phyloP scores from a whole-genome alignment of 768 basidiomycete species.

The Suillus ampliporus region DNA sequence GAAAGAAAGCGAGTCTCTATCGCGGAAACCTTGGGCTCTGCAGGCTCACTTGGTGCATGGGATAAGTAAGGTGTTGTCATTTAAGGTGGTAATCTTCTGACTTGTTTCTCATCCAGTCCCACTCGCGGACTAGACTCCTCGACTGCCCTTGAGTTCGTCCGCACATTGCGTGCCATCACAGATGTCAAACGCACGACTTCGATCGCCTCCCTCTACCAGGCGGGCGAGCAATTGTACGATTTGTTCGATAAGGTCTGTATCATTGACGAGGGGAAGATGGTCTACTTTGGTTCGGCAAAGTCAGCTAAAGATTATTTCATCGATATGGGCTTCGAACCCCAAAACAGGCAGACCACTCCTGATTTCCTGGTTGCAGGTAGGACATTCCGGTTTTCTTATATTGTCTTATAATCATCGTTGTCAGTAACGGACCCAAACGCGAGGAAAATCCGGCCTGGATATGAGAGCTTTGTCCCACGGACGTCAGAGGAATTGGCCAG shows the following conservation, averaged over 20 bases:
- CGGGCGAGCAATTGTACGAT: constrained; percentile 68
- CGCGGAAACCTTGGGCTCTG: constrained; percentile 71
- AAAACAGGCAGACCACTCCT: constrained; percentile 63
- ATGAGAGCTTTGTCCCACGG: constrained; percentile 35
- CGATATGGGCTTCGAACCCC: constrained; percentile 58
- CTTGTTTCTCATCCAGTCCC: constrained; percentile 48
- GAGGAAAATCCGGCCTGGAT: constrained; percentile 49
- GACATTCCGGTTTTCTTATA: too few relatives aligned
- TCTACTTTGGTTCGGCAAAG: constrained; percentile 62
- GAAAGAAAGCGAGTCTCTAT: constrained; percentile 87
- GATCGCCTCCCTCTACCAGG: constrained; percentile 86
- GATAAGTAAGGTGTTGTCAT: constrained; percentile 54
- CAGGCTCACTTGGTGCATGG: constrained; percentile 82
- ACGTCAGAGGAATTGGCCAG: constrained; percentile 63
- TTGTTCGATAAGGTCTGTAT: constrained; percentile 77
- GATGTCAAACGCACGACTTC: constrained; percentile 59
- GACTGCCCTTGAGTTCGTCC: constrained; percentile 77
- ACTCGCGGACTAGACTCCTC: constrained; percentile 74
- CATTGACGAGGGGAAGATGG: constrained; percentile 62
- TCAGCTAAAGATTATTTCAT: constrained; percentile 64
- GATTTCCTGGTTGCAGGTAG: constrained; percentile 58
- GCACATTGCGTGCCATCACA: constrained; percentile 71
- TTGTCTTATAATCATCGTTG: too few relatives aligned
- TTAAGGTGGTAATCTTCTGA: too few relatives aligned
- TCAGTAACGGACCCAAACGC: constrained; percentile 65